Base-by-base conservation (phyloP, 108 stramenopile genomes). In the Fistulifera pelliculosa region DNA sequence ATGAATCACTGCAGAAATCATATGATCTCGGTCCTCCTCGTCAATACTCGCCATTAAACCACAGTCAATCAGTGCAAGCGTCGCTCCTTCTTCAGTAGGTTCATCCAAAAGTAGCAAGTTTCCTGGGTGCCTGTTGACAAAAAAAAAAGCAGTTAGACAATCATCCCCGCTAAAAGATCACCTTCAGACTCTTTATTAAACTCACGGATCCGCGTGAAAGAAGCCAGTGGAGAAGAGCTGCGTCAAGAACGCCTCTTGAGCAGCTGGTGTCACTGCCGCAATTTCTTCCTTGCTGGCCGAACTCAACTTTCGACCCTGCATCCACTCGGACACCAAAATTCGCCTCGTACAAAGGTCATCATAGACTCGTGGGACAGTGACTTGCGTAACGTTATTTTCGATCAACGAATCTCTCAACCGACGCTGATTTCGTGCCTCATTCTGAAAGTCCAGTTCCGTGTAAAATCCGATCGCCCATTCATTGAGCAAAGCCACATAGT, bases 381-480 rank as follows among this genome's bases (percentile, higher is more conserved):
- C 76, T 24, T 80, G 84, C 54, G 83, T 53, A 16, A 86, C 69
- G 13, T 74, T 73, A 17, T 80, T 77, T 41, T 82, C 74, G 10
- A 73, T 62, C 19, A 94, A 41, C 1, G 74, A 45, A 25, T 69
- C 58, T 24, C 85, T 56, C 16, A 91, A 62, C 24, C 63, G 60
- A 43, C 74, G 53, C 62, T 91, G 93, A 70, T 89, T 94, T 52
- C 53, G 64, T 2, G 76, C 89, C 59, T 94, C 93, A 54, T 84
- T 84, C 31, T 54, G 45, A 51, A 85, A 92, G 49, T 90, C 83
- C 11, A 83, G 54, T 55, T 85, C 83, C 3, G 86, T 88, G 64
- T 94, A 94, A 48, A 90, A 91, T 2, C 89, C 93, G 35, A 91
- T 84, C 1, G 89, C 66, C 86, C 88, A 94, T 58, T 93, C 91